These are phyloP conservation scores for Clarireedia hainanense DNA, from an alignment of 2,329 filamentous ascomycete genomes.

Conservation along the genomic window DNA sequence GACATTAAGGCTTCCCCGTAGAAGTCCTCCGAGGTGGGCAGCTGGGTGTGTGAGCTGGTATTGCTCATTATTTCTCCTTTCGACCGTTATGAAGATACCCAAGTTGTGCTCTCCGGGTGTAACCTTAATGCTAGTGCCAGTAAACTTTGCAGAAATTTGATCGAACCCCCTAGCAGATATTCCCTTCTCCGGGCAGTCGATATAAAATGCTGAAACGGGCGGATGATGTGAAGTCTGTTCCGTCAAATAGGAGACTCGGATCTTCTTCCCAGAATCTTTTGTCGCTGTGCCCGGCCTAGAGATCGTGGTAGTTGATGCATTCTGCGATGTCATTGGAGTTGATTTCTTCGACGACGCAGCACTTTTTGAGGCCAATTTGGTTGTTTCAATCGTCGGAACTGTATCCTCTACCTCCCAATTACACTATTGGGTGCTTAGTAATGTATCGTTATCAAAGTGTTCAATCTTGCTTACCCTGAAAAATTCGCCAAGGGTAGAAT, in stretches of 20 bases:
- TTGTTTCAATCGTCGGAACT: slow-evolving; percentile 49
- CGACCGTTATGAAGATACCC: slow-evolving; percentile 87
- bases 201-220: slow-evolving; percentile 90
- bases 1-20: slow-evolving; percentile 81
- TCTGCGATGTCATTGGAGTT: slow-evolving; percentile 15
- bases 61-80: slow-evolving; percentile 74
- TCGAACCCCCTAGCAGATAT: slow-evolving; percentile 86
- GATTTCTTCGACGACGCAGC: slow-evolving; percentile 4
- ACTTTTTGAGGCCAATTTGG: slow-evolving; percentile 8
- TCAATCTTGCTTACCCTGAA: slow-evolving; percentile 61
- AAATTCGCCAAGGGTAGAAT: slow-evolving; percentile 93
- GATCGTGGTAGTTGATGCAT: slow-evolving; percentile 17
- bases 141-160: slow-evolving; percentile 96
- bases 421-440: slow-evolving; percentile 47
- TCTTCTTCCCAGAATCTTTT: slow-evolving; percentile 45
- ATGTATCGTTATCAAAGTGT: not conserved
- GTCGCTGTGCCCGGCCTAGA: slow-evolving; percentile 8
- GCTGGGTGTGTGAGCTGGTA: slow-evolving; percentile 93
- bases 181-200: slow-evolving; percentile 86
- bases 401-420: slow-evolving; percentile 90
- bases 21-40: slow-evolving; percentile 82
- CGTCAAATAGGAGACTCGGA: slow-evolving; percentile 87
- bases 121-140: slow-evolving; percentile 87
- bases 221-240: slow-evolving; percentile 98
- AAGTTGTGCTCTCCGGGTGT: slow-evolving; percentile 87